Base-by-base conservation (phyloP, 2,329 filamentous ascomycete species). In the Alternaria alternata region DNA sequence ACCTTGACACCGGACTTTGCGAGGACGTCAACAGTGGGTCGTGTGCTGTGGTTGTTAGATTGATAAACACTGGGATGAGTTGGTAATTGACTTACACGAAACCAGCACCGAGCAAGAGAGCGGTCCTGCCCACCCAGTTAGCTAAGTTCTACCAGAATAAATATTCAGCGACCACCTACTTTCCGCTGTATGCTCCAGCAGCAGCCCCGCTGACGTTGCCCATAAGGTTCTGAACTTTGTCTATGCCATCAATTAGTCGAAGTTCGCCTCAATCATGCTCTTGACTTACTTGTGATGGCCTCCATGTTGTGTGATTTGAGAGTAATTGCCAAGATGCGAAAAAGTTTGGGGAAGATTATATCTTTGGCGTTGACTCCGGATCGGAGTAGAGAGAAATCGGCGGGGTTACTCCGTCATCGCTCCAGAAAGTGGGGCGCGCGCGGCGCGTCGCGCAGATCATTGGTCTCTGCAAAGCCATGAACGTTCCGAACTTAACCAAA, bases 21-120 rank as follows among this genome's bases (percentile, higher is more conserved):
- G 54, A 88, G 81, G 66, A 87, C 81, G 70, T 88, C 85, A 54
- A 85, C 83, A 48, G 85, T 87, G n/a, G 86, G 86, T 57, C 82
- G 79, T 34, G 86, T 85, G 61, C 77, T 78, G 51, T 32, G 11
- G 22, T 28, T 39, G 44, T 20, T 3, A 20, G 20, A 1, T 20
- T 3, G 3, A 20, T 20, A 20, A 20, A 20, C 20, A 20, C 20
- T 20, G 20, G 3, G 20, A 20, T 20, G 20, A 20, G 20, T 20
- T 20, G 20, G 20, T 20, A 20, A 20, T 20, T 20, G 20, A 20
- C 75, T 54, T 74, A 77, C 75, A 78, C 77, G 56, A 79, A 79
- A 34, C 77, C 77, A 53, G 77, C 75, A 62, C 77, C 77, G 20
- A 79, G 77, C 51, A 79, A 66, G 11, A 79, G 75, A 57, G 76